Evolutionary conservation across 2,329 filamentous ascomycete species (phyloP).

Genomic region (Calonectria pseudoreteaudii): DNA sequence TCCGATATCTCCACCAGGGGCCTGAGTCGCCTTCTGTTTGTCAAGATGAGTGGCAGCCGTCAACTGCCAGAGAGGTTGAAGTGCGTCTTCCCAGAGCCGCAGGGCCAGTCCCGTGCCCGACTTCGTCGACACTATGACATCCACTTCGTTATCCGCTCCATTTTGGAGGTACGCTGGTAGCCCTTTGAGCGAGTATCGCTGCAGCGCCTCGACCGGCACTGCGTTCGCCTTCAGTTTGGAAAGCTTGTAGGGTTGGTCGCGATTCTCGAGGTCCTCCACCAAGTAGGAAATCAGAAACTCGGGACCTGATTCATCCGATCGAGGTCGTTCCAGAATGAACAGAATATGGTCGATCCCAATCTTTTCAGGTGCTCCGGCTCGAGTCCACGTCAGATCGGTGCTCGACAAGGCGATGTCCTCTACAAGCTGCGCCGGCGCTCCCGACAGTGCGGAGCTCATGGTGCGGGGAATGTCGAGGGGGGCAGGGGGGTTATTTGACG

Average conservation of each 20-base stretch:
- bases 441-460: constrained; percentile 23
- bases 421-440: constrained; percentile 11
- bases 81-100: constrained; percentile 64
- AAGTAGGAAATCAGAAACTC: constrained; percentile 53
- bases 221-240: constrained; percentile 43
- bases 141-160: constrained; percentile 51
- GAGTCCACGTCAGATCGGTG: constrained; percentile 44
- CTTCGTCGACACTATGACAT: constrained; percentile 75
- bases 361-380: constrained; percentile 24
- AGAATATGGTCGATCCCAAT: constrained; percentile 43
- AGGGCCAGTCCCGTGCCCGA: constrained; percentile 72
- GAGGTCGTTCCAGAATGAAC: constrained; percentile 37
- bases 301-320: background rate
- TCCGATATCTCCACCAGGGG: background rate
- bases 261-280: constrained; percentile 46
- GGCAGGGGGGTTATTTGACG: background rate
- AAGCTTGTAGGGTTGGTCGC: constrained; percentile 43
- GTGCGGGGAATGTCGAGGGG: background rate
- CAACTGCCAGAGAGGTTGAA: constrained; percentile 66
- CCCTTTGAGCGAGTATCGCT: constrained; percentile 49
- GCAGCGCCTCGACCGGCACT: constrained; percentile 52
- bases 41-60: constrained; percentile 47
- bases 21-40: background rate
- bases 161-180: constrained; percentile 54
- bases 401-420: constrained; percentile 38